Percentiles rank a stretch among this genome's conserved stretches.
Conservation (phyloP, 176 grass and related monocot genomes). For the Musa troglodytarum region DNA sequence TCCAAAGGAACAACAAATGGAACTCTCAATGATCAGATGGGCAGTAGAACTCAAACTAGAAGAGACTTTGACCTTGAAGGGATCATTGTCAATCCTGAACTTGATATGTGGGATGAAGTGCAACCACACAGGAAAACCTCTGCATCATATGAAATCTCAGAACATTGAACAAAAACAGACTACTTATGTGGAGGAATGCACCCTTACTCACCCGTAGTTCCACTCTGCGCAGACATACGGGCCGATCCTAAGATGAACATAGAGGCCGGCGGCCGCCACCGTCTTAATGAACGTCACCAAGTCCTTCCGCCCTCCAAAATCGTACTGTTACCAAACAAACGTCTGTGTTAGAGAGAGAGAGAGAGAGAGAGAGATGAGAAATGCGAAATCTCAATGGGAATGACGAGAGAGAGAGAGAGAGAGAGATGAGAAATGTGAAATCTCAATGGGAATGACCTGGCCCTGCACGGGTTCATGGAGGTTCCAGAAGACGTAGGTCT, state of each 20-base stretch:
- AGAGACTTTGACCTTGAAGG: constrained; percentile 49
- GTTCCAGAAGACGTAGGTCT: constrained; percentile 96
- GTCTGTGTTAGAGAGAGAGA: constrained; percentile 20
- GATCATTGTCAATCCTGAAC: constrained; percentile 86
- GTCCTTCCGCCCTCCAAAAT: constrained; percentile 96
- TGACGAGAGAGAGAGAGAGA: background rate
- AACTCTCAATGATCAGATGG: background rate
- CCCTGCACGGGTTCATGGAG: constrained; percentile 77
- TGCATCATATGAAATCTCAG: constrained; percentile 25
- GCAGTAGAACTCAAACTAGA: background rate
- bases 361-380: no score
- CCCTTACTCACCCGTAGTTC: constrained; percentile 71
- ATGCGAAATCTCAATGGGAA: no score
- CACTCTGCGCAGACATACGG: constrained; percentile 97
- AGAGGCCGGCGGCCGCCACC: constrained; percentile 72
- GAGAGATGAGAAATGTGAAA: background rate
- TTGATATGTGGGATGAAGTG: constrained; percentile 97
- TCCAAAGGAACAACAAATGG: background rate
- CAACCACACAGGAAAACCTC: constrained; percentile 94
- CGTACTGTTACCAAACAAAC: constrained; percentile 62
- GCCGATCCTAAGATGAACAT: constrained; percentile 75
- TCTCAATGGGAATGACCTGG: constrained; percentile 35
- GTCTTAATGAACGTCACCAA: constrained; percentile 65
- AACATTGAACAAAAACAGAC: background rate
- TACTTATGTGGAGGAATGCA: background rate